phyloP scores from a whole-genome alignment of 2,329 filamentous ascomycete genomes.

The Chaetomium olivaceum region DNA sequence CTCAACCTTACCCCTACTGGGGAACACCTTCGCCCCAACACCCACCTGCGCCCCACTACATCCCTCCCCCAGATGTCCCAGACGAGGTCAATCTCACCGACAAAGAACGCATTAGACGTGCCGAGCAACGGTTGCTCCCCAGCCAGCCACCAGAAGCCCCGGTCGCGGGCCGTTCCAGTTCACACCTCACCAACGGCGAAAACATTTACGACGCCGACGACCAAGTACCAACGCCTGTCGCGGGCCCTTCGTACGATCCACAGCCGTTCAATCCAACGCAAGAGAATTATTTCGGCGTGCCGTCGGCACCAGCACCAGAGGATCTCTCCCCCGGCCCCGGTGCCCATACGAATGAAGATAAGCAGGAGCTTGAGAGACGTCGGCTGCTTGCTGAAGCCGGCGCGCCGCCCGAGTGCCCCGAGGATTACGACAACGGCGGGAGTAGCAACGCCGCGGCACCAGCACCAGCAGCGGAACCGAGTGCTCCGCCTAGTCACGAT shows the following conservation, averaged over 20 bases:
- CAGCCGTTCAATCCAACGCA: slow-evolving; percentile 25
- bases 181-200: slow-evolving; percentile 45
- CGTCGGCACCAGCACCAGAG: slow-evolving; percentile 50
- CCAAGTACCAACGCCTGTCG: slow-evolving; percentile 34
- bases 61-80: slow-evolving; percentile 61
- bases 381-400: slow-evolving; percentile 65
- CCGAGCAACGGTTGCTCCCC: slow-evolving; percentile 77
- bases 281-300: slow-evolving; percentile 37
- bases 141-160: slow-evolving; percentile 66
- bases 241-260: slow-evolving; percentile 24
- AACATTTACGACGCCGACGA: slow-evolving; percentile 54
- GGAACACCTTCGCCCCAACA: slow-evolving; percentile 37
- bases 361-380: slow-evolving; percentile 72
- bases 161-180: slow-evolving; percentile 44
- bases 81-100: slow-evolving; percentile 69
- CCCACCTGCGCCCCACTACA: slow-evolving; percentile 44
- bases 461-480: slow-evolving; percentile 36
- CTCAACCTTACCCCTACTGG: slow-evolving; percentile 38
- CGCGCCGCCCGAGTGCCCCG: slow-evolving; percentile 60
- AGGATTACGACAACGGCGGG: slow-evolving; percentile 48
- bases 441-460: slow-evolving; percentile 31
- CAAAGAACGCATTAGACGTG: slow-evolving; percentile 75
- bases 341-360: slow-evolving; percentile 62
- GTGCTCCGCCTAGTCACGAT: slow-evolving; percentile 32
- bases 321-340: slow-evolving; percentile 41